Percentiles rank a stretch among this genome's conserved stretches.
Evolutionary conservation across 768 basidiomycete species (phyloP).

Genomic region (Xerocomus brunneocitrinus): DNA sequence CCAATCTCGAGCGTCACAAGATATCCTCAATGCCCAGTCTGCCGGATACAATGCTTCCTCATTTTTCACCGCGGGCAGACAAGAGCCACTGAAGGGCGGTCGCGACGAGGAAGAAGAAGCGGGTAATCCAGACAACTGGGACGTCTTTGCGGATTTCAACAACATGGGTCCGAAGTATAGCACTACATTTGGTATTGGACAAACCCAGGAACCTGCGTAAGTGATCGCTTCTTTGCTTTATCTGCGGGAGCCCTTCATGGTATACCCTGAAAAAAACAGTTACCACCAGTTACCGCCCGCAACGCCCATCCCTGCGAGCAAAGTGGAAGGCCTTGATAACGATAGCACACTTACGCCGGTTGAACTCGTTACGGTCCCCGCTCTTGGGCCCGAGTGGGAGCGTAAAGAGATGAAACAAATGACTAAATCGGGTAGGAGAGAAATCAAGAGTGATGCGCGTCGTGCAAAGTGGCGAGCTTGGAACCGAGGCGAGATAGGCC

Average conservation of each 20-base stretch:
- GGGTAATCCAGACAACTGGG: conserved; percentile 51
- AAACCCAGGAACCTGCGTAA: conserved; percentile 44
- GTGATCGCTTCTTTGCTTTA: conserved; percentile 17
- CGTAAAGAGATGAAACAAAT: conserved; percentile 72
- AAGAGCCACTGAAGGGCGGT: conserved; percentile 76
- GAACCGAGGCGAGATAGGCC: conserved; percentile 73
- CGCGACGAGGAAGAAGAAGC: conserved; percentile 61
- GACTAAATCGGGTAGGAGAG: conserved; percentile 65
- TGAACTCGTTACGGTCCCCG: conserved; percentile 90
- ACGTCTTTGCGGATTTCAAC: conserved; percentile 88
- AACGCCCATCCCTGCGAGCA: conserved; percentile 21
- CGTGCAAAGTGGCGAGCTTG: conserved; percentile 65
- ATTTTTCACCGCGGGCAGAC: conserved; percentile 63
- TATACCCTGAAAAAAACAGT: conserved; percentile 22
- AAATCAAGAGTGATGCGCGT: conserved; percentile 52
- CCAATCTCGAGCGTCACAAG: conserved; percentile 40
- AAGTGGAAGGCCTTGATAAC: conserved; percentile 35
- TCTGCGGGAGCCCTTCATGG: conserved; percentile 4
- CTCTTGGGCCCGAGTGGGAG: conserved; percentile 87
- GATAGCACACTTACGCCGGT: conserved; percentile 45
- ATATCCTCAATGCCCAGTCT: conserved; percentile 44
- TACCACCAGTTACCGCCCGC: conserved; percentile 43
- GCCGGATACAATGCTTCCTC: conserved; percentile 75
- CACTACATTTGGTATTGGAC: conserved; percentile 46
- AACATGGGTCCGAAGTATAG: conserved; percentile 79